These are phyloP conservation scores for Brasenia schreberi DNA, from an alignment of 164 flowering plant species.

Conservation along the genomic window DNA sequence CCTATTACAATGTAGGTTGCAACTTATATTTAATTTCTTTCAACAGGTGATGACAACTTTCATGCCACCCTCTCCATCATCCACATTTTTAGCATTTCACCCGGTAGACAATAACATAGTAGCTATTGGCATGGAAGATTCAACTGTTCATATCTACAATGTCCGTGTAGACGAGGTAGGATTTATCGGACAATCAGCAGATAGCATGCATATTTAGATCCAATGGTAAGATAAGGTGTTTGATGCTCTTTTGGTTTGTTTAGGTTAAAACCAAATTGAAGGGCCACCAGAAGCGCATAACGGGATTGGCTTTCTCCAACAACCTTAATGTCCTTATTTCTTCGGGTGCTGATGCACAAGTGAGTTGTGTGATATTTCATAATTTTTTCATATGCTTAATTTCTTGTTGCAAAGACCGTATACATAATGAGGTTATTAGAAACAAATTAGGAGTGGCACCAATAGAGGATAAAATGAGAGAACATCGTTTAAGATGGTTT, in stretches of 20 bases:
- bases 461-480: no score
- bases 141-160: conserved; percentile 78
- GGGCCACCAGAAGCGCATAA: conserved; percentile 84
- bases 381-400: no score
- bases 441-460: no score
- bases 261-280: conserved; percentile 74
- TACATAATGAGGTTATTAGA: no score
- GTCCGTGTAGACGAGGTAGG: conserved; percentile 86
- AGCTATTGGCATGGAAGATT: conserved; percentile 95
- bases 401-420: no score
- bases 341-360: conserved; percentile 96
- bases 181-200: neutral
- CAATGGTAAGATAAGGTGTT: no score
- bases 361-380: conserved; percentile 13
- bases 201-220: no score
- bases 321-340: conserved; percentile 68
- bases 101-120: conserved; percentile 91
- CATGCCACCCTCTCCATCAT: conserved; percentile 88
- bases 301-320: conserved; percentile 86
- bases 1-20: no score
- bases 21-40: neutral
- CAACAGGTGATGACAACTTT: conserved; percentile 86
- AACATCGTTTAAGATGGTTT: no score
- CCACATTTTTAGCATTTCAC: conserved; percentile 90
- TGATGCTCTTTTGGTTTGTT: neutral